phyloP scores from a whole-genome alignment of 345 rosid genomes.

The Fremontodendron californicum region DNA sequence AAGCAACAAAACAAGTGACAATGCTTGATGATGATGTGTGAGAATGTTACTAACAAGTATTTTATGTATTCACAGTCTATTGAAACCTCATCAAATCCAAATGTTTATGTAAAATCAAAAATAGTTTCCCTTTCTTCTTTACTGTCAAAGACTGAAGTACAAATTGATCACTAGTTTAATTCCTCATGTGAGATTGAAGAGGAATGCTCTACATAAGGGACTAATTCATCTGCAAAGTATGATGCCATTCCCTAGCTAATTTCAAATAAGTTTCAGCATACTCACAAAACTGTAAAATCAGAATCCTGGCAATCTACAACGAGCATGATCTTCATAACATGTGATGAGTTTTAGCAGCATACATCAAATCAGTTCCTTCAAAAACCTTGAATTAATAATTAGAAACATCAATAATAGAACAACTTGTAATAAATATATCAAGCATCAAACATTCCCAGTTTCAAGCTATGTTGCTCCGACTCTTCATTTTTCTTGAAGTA shows the following conservation, averaged over 20 bases:
- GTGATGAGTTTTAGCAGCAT: neutral
- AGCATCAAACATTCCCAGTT: neutral
- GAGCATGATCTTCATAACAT: constrained; percentile 7
- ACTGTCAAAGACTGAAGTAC: neutral
- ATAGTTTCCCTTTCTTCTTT: neutral
- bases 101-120: neutral
- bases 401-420: neutral
- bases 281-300: constrained; percentile 14
- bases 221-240: neutral
- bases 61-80: neutral
- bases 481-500: no score
- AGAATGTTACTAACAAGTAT: neutral
- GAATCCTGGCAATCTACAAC: constrained; percentile 8
- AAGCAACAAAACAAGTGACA: neutral
- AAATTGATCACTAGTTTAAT: neutral
- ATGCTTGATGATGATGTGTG: neutral
- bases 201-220: neutral
- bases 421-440: neutral
- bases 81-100: neutral
- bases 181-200: constrained; percentile 8
- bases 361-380: neutral
- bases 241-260: constrained; percentile 13
- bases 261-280: constrained; percentile 14
- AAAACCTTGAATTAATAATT: neutral
- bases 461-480: no score